Percentiles rank a stretch among this genome's conserved stretches.
Evolutionary conservation across 129 eudicot species (phyloP).

Genomic region (Chrysanthemum seticuspe): DNA sequence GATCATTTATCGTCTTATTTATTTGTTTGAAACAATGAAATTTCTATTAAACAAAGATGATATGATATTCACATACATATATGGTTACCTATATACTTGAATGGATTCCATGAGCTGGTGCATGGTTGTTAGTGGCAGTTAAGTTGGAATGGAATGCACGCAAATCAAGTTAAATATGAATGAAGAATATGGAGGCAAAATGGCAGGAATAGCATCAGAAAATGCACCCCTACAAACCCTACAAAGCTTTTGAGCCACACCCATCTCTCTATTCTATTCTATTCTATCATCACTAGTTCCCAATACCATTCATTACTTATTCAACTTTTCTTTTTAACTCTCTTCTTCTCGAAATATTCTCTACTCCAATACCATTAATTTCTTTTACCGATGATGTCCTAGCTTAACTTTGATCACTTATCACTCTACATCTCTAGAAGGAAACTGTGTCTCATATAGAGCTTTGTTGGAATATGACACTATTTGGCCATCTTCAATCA

Average conservation of each 20-base stretch:
- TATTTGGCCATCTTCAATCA: too few relatives aligned
- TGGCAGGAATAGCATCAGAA: slow-evolving; percentile 23
- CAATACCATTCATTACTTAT: slow-evolving; percentile 19
- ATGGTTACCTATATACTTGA: not conserved
- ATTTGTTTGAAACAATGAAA: too few relatives aligned
- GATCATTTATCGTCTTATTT: too few relatives aligned
- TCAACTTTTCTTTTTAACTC: slow-evolving; percentile 16
- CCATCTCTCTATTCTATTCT: not conserved
- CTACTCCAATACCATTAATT: not conserved
- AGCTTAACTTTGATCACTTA: not conserved
- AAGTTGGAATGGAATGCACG: slow-evolving; percentile 23
- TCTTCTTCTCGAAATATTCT: slow-evolving; percentile 24
- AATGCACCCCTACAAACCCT: slow-evolving; percentile 31
- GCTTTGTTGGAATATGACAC: not conserved
- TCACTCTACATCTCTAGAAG: not conserved
- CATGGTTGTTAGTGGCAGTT: slow-evolving; percentile 26
- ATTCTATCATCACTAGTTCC: slow-evolving; percentile 15
- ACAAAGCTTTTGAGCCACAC: slow-evolving; percentile 35
- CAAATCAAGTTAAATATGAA: slow-evolving; percentile 20
- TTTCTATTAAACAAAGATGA: too few relatives aligned
- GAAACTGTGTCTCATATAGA: not conserved
- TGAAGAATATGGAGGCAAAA: not conserved
- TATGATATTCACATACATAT: not conserved
- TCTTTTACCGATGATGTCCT: not conserved
- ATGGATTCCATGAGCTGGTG: not conserved